Evolutionary conservation across 129 eudicot species (phyloP).

Genomic region (Mikania micrantha): DNA sequence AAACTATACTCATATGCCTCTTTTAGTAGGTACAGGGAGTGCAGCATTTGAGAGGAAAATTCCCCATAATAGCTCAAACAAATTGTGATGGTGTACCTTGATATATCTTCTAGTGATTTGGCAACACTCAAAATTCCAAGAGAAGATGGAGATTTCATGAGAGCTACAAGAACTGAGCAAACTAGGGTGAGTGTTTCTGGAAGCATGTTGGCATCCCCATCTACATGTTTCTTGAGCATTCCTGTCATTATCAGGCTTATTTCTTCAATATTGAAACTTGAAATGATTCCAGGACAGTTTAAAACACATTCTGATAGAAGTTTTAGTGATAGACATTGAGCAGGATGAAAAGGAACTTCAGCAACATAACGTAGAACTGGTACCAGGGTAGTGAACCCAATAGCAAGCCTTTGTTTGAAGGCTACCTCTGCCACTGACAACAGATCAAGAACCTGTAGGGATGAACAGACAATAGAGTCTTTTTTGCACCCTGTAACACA

Average conservation of each 20-base stretch:
- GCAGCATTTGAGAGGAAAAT: constrained; percentile 45
- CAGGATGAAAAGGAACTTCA: constrained; percentile 87
- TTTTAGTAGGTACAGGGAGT: constrained; percentile 69
- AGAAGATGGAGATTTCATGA: constrained; percentile 74
- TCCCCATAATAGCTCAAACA: constrained; percentile 41
- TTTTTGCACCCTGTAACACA: constrained; percentile 63
- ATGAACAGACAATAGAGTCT: constrained; percentile 64
- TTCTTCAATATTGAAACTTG: constrained; percentile 58
- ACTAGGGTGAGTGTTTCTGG: constrained; percentile 66
- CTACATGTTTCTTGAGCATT: constrained; percentile 66
- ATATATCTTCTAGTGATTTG: constrained; percentile 49
- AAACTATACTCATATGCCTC: constrained; percentile 63
- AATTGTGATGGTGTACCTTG: constrained; percentile 40
- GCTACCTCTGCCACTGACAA: constrained; percentile 65
- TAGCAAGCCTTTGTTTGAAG: constrained; percentile 77
- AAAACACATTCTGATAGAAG: constrained; percentile 56
- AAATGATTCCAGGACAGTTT: constrained; percentile 78
- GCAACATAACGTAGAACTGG: constrained; percentile 69
- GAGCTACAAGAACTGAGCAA: constrained; percentile 69
- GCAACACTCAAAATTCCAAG: constrained; percentile 37
- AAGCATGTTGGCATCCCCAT: constrained; percentile 73
- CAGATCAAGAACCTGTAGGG: constrained; percentile 73
- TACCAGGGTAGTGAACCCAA: constrained; percentile 75
- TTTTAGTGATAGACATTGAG: constrained; percentile 58
- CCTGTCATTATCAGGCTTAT: constrained; percentile 42